phyloP scores from a whole-genome alignment of 192 early-diverging fungal genomes.

The Coemansia sp. region DNA sequence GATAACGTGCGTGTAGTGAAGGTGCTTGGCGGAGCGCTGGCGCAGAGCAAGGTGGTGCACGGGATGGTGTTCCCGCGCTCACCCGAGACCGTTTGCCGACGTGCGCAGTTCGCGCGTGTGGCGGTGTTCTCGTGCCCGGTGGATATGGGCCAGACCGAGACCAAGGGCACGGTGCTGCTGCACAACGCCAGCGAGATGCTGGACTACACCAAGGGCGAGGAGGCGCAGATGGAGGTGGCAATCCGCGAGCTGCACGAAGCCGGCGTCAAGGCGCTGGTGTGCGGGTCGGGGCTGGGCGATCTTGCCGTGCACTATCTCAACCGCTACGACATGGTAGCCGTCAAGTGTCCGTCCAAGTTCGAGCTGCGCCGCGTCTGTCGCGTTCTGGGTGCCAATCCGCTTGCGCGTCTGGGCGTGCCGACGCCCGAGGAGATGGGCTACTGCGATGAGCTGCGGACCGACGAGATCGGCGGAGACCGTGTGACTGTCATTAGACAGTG shows the following conservation, averaged over 20 bases:
- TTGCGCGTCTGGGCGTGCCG: constrained; percentile 90
- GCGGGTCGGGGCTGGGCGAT: constrained; percentile 87
- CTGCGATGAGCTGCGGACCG: constrained; percentile 94
- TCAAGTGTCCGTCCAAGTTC: constrained; percentile 93
- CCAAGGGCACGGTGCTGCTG: constrained; percentile 98
- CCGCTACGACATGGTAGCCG: constrained; percentile 84
- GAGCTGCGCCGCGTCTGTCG: constrained; percentile 93
- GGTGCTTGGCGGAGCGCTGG: constrained; percentile 88
- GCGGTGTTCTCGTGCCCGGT: constrained; percentile 93
- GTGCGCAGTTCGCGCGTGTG: constrained; percentile 84
- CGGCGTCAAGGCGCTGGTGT: constrained; percentile 89
- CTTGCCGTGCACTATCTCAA: constrained; percentile 94
- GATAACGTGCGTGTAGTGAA: constrained; percentile 97
- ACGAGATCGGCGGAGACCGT: constrained; percentile 96
- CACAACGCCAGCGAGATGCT: constrained; percentile 96
- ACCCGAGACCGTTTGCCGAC: constrained; percentile 73
- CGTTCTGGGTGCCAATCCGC: constrained; percentile 86
- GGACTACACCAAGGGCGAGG: constrained; percentile 94
- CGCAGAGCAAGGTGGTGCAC: constrained; percentile 84
- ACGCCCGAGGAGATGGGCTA: constrained; percentile 96
- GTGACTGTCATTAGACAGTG: constrained; percentile 97
- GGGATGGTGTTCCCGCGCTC: constrained; percentile 98
- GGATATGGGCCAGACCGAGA: constrained; percentile 93
- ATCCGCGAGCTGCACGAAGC: constrained; percentile 89
- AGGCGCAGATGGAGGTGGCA: constrained; percentile 80